Conservation (phyloP, 2,329 filamentous ascomycete species). For the Seiridium cupressi region DNA sequence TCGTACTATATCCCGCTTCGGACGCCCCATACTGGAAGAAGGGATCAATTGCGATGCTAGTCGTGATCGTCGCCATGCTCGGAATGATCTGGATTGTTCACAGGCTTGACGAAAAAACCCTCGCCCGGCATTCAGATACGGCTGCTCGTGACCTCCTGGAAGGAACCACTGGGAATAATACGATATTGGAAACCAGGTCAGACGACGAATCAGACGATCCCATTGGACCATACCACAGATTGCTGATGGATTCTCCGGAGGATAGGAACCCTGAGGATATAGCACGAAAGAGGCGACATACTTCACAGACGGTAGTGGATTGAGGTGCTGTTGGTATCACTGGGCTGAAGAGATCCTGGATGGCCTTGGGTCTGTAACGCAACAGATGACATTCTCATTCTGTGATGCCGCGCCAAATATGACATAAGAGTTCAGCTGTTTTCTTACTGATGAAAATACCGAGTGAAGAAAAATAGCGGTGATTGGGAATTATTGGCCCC, state of each 20-base stretch:
- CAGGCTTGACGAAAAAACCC: constrained; percentile 11
- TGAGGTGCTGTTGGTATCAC: neutral
- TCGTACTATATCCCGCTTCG: constrained; percentile 37
- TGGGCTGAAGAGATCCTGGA: neutral
- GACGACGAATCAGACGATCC: neutral
- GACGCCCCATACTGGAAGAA: constrained; percentile 41
- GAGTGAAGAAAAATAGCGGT: too few species aligned
- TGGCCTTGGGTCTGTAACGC: too few species aligned
- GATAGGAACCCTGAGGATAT: neutral
- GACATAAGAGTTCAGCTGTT: too few species aligned
- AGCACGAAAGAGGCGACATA: neutral
- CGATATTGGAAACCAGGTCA: constrained; percentile 2
- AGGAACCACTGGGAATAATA: neutral
- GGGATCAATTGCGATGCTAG: constrained; percentile 28
- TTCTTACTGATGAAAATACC: too few species aligned
- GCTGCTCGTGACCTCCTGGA: neutral
- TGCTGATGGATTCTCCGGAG: neutral
- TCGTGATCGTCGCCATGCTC: constrained; percentile 14
- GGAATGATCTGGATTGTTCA: constrained; percentile 11
- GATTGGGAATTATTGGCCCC: too few species aligned
- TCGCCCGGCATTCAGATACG: constrained; percentile 4
- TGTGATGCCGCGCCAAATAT: too few species aligned
- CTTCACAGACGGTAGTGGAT: neutral
- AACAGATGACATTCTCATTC: too few species aligned
- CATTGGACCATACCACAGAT: neutral